These are phyloP conservation scores for Cephalotrichum gorgonifer DNA, from an alignment of 2,329 filamentous ascomycete species.

Conservation along the genomic window DNA sequence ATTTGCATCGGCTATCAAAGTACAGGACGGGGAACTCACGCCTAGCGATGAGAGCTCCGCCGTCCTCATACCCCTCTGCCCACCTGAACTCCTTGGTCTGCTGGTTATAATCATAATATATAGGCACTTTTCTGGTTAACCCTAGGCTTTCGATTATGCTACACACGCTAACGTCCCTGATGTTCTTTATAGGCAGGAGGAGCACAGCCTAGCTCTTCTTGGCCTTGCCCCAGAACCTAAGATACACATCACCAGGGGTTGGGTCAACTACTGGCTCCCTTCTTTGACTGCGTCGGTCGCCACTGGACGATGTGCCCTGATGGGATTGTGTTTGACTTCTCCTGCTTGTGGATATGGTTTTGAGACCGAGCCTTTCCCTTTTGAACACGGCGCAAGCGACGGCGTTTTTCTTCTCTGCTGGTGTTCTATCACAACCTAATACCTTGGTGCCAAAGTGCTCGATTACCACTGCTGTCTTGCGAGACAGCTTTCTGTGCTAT, in stretches of 20 bases:
- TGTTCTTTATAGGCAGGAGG: conserved; percentile 3
- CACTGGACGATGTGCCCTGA: not conserved
- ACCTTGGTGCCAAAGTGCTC: not conserved
- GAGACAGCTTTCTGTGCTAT: not conserved
- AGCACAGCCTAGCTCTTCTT: conserved; percentile 8
- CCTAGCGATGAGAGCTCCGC: conserved; percentile 3
- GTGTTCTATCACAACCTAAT: not conserved
- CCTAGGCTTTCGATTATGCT: conserved; percentile 4
- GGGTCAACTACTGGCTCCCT: not conserved
- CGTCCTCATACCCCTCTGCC: conserved; percentile 7
- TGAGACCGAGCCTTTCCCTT: not conserved
- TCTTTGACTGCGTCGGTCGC: not conserved
- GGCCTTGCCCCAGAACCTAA: conserved; percentile 7
- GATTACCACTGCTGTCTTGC: not conserved
- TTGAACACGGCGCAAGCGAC: not conserved
- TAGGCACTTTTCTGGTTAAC: not conserved
- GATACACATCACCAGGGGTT: not conserved
- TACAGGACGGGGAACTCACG: conserved; percentile 12
- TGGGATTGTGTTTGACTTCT: not conserved
- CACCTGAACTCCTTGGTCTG: conserved; percentile 1
- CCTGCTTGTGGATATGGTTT: not conserved
- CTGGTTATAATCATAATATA: conserved; percentile 5
- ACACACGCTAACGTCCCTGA: conserved; percentile 2
- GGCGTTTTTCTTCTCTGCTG: not conserved
- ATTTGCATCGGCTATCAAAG: conserved; percentile 12